These are phyloP conservation scores for Fraxinus latifolia DNA, from an alignment of 305 asterid genomes.

Conservation along the genomic window DNA sequence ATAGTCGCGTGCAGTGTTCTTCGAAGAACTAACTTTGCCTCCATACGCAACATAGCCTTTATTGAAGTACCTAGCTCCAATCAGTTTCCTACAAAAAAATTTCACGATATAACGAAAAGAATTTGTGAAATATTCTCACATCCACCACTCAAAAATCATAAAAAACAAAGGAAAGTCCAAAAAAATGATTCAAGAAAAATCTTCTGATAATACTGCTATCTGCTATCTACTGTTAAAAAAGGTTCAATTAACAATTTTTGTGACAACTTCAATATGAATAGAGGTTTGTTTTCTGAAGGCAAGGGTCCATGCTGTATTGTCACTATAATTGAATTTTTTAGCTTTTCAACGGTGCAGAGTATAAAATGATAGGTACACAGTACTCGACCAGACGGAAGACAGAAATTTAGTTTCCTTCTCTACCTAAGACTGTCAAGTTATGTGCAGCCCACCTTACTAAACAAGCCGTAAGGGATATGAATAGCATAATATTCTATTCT, in stretches of 20 bases:
- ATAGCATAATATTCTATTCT: neutral
- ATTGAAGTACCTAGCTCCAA: slow-evolving; percentile 26
- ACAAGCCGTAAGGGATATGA: neutral
- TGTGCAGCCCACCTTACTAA: neutral
- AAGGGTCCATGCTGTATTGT: neutral
- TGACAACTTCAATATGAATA: neutral
- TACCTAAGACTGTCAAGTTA: neutral
- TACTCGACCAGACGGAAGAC: neutral
- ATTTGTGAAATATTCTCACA: neutral
- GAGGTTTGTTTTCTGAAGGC: neutral
- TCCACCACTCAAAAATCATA: neutral
- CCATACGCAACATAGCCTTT: neutral
- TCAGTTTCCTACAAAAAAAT: slow-evolving; percentile 12
- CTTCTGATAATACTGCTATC: neutral
- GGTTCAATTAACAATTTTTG: neutral
- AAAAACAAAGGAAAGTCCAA: neutral
- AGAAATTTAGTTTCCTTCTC: neutral
- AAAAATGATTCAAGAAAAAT: neutral
- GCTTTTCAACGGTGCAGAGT: neutral
- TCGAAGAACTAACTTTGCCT: neutral
- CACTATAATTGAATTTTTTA: neutral
- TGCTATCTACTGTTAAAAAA: neutral
- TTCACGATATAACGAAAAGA: neutral
- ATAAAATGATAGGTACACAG: neutral
- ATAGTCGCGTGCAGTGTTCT: neutral